phyloP scores from a whole-genome alignment of 2,329 filamentous ascomycete species.

The Botrytis paeoniae region DNA sequence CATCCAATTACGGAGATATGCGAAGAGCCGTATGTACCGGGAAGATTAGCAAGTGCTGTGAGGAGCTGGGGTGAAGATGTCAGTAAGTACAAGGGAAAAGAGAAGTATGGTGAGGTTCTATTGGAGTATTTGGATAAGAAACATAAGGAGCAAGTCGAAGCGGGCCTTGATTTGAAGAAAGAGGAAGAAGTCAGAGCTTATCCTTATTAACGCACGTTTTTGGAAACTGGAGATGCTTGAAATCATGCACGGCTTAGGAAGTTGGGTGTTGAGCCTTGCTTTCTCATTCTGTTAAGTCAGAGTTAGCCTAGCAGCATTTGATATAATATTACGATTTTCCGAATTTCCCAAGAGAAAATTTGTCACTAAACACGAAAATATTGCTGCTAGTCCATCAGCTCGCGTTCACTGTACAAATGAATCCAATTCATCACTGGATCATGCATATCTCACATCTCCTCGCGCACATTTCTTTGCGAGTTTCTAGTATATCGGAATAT shows the following conservation, averaged over 20 bases:
- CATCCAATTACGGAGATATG: conserved; percentile 56
- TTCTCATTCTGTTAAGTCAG: background rate
- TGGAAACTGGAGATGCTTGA: background rate
- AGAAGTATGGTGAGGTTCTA: conserved; percentile 69
- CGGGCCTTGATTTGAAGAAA: conserved; percentile 59
- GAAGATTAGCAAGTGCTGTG: conserved; percentile 71
- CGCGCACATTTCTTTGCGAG: background rate
- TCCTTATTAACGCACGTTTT: conserved; percentile 46
- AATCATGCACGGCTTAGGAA: background rate
- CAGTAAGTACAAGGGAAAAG: conserved; percentile 71
- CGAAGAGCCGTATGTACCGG: conserved; percentile 70
- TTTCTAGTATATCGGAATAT: background rate
- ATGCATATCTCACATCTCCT: background rate
- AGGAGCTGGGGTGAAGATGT: conserved; percentile 81
- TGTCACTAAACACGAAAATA: background rate
- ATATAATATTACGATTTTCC: background rate
- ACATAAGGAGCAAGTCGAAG: conserved; percentile 69
- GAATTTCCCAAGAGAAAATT: background rate
- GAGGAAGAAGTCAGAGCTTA: conserved; percentile 61
- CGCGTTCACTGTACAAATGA: background rate
- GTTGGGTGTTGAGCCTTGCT: background rate
- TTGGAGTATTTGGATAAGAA: conserved; percentile 73
- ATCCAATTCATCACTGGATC: background rate
- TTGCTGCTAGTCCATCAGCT: too few relatives aligned
- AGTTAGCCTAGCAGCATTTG: background rate